phyloP scores from a whole-genome alignment of 75 land plant species.

The Cupressus sempervirens region DNA sequence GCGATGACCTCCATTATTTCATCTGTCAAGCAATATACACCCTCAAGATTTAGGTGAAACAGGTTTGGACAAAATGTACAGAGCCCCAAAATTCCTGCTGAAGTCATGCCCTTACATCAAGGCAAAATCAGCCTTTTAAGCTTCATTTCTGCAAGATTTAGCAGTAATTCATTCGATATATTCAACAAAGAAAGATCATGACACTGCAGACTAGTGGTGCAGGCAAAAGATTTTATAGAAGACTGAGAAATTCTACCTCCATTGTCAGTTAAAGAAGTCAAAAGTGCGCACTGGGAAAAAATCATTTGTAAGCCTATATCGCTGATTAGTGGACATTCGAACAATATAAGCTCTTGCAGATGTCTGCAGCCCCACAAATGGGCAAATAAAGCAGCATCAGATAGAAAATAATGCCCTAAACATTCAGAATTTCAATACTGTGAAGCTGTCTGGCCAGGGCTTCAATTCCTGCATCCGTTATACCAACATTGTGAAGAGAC shows the following conservation, averaged over 20 bases:
- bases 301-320: conserved; percentile 18
- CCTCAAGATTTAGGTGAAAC: conserved; percentile 21
- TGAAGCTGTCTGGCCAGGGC: conserved; percentile 18
- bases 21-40: conserved; percentile 21
- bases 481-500: background rate
- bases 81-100: conserved; percentile 20
- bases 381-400: conserved; percentile 22
- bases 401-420: conserved; percentile 27
- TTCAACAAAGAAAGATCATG: background rate
- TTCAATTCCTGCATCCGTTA: conserved; percentile 32
- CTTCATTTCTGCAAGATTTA: conserved; percentile 2
- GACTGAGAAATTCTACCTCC: conserved; percentile 13
- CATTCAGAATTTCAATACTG: conserved; percentile 14
- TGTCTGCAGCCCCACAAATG: conserved; percentile 14
- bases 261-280: background rate
- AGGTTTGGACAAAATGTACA: conserved; percentile 15
- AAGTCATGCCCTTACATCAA: conserved; percentile 18
- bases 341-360: conserved; percentile 19
- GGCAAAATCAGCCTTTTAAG: conserved; percentile 24
- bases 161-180: conserved; percentile 21
- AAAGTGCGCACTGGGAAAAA: conserved; percentile 7
- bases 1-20: conserved; percentile 11
- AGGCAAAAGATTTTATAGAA: background rate
- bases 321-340: conserved; percentile 21
- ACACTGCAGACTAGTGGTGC: conserved; percentile 1